These are phyloP conservation scores for Aspergillus cavernicola DNA, from an alignment of 495 filamentous ascomycete species.

Conservation along the genomic window DNA sequence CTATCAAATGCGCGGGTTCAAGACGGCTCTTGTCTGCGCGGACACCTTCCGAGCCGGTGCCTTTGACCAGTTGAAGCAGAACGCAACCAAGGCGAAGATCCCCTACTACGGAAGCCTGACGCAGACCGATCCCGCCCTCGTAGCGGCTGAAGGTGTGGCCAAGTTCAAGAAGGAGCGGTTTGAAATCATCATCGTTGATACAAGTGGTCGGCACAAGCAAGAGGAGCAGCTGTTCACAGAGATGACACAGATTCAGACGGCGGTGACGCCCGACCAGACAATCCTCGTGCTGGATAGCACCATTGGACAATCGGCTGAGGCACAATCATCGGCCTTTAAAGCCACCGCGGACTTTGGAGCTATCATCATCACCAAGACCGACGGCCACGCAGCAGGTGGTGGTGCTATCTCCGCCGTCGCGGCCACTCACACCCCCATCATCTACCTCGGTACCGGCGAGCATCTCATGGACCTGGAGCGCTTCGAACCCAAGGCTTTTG, in stretches of 20 bases:
- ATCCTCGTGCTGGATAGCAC: constrained; percentile 97
- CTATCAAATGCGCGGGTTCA: constrained; percentile 93
- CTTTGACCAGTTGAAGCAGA: constrained; percentile 98
- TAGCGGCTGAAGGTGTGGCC: constrained; percentile 90
- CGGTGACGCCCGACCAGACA: constrained; percentile 91
- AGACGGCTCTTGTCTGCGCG: constrained; percentile 90
- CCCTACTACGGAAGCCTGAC: constrained; percentile 96
- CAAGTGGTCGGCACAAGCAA: constrained; percentile 87
- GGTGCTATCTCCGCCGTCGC: constrained; percentile 98
- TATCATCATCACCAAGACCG: constrained; percentile 98
- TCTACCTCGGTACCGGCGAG: constrained; percentile 96
- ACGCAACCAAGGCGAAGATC: constrained; percentile 97
- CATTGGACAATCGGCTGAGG: constrained; percentile 93
- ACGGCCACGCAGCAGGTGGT: constrained; percentile 91
- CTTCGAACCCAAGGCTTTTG: constrained; percentile 86
- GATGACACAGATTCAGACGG: constrained; percentile 94
- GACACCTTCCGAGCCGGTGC: constrained; percentile 98
- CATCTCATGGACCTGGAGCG: constrained; percentile 93
- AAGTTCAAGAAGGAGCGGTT: constrained; percentile 99
- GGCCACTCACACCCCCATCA: constrained; percentile 93
- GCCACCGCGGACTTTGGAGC: constrained; percentile 96
- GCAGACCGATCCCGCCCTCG: constrained; percentile 90
- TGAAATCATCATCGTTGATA: constrained; percentile 98
- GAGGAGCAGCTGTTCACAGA: constrained; percentile 94
- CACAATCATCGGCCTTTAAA: constrained; percentile 94